Base-by-base conservation (phyloP, 1,284 basidiomycete species). In the Melampsora larici-populina region DNA sequence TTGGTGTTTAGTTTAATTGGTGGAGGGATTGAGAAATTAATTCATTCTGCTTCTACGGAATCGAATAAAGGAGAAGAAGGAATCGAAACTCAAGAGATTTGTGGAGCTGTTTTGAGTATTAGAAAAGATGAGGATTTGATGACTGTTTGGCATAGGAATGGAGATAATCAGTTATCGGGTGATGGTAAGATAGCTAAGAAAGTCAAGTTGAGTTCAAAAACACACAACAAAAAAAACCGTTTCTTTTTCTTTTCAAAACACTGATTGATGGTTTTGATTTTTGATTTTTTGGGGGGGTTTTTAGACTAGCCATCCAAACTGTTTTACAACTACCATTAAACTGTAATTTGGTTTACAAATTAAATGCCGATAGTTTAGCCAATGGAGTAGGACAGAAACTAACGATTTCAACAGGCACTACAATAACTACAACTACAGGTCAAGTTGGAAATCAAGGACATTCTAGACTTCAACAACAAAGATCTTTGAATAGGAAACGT, bases 61-160 rank as follows among this genome's bases (percentile, higher is more conserved):
- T 36, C 78, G 13, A 80, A 79, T 71, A 51, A 70, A n/a, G 55
- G 7, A 8, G 11, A 43, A 9, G 36, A 67, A n/a, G 40, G 24
- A 18, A 18, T 15, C 21, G 9, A 63, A n/a, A 40, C 33, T 26
- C 17, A 55, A 36, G 73, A 76, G 36, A 77, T 93, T 46, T 92
- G 91, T 82, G 92, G 91, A 49, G 91, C 90, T 82, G 92, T 91
- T 48, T 89, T 93, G 80, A 92, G 91, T 81, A 90, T 93, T 78
- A 85, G 92, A 80, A 90, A 90, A 85, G 90, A 88, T 79, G 91
- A 93, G 85, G 91, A 93, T 81, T 92, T 93, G 80, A 86, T 93
- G 60, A 90, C 89, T 78, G 81, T 93, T 43, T 93, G 91, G 91
- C 92, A 92, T 83, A 87, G 88, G 80, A 86, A 88, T 70, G 91